A percentile compares a stretch with the other conserved stretches of the same genome.
These are phyloP conservation scores for Cladosporium oxysporum DNA, from an alignment of 2,329 filamentous ascomycete genomes.

Conservation along the genomic window DNA sequence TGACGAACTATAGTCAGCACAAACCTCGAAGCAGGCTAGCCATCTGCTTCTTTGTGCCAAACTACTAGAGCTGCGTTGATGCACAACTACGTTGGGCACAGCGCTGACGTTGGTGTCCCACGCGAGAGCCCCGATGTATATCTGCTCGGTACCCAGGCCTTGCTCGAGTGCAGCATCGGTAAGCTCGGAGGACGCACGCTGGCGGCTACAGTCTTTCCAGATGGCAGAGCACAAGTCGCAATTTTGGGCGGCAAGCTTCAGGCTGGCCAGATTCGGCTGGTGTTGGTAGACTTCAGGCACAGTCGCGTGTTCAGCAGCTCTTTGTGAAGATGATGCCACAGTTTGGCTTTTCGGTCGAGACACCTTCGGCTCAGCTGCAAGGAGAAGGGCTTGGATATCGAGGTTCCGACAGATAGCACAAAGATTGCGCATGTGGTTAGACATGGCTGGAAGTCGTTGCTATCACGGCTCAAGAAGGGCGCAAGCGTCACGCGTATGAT, in stretches of 20 bases:
- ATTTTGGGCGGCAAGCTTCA: background rate
- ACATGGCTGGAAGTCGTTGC: background rate
- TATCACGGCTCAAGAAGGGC: background rate
- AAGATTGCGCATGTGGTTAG: background rate
- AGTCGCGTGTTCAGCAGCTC: background rate
- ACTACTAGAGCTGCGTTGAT: background rate
- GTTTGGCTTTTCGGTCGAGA: background rate
- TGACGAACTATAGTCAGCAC: slow-evolving; percentile 15
- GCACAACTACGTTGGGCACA: background rate
- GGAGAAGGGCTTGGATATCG: background rate
- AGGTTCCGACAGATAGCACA: background rate
- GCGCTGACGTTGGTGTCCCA: background rate
- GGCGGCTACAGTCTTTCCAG: slow-evolving; percentile 13
- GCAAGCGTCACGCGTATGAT: background rate
- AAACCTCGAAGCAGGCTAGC: slow-evolving; percentile 21
- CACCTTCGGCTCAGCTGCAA: background rate
- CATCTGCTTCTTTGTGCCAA: background rate
- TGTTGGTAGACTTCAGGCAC: slow-evolving; percentile 9
- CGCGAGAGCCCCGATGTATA: background rate
- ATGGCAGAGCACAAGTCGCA: slow-evolving; percentile 17
- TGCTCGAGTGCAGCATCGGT: background rate
- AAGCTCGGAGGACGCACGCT: background rate
- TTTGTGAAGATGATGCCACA: background rate
- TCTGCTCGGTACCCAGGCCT: background rate
- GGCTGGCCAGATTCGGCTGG: slow-evolving; percentile 3